phyloP scores from a whole-genome alignment of 345 rosid species.

The Melaleuca quinquenervia region DNA sequence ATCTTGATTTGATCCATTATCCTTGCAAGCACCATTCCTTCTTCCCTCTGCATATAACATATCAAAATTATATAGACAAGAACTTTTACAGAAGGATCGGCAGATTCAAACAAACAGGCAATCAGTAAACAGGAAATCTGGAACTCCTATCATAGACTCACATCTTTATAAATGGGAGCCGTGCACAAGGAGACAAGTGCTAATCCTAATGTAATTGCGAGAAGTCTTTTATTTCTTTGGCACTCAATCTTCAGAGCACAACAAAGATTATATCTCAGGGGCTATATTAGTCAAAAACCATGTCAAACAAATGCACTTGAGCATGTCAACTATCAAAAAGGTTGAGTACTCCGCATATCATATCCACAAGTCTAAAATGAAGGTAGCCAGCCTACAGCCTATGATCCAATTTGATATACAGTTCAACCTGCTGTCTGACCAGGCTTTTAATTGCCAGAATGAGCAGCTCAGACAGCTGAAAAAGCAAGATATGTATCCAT shows the following conservation, averaged over 20 bases:
- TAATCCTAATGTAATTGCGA: not conserved
- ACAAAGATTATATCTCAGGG: not conserved
- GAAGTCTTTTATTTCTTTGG: not conserved
- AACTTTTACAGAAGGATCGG: not conserved
- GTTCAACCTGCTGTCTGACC: not conserved
- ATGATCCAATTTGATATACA: not conserved
- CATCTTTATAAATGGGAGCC: not conserved
- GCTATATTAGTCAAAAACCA: not conserved
- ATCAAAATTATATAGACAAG: not conserved
- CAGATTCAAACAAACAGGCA: not conserved
- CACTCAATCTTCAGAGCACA: not conserved
- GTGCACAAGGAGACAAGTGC: not conserved
- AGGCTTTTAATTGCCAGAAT: not conserved
- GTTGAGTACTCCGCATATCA: not conserved
- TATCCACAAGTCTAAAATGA: not conserved
- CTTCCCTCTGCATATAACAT: constrained; percentile 4
- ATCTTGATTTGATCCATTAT: constrained; percentile 1
- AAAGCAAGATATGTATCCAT: not conserved
- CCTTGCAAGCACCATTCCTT: constrained; percentile 7
- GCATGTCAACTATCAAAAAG: not conserved
- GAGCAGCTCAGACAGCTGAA: not conserved
- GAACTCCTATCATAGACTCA: not conserved
- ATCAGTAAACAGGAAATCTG: not conserved
- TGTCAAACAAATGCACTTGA: not conserved
- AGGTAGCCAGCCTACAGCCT: not conserved